Base-by-base conservation (phyloP, 2,329 filamentous ascomycete genomes). In the Trichoderma gracile region DNA sequence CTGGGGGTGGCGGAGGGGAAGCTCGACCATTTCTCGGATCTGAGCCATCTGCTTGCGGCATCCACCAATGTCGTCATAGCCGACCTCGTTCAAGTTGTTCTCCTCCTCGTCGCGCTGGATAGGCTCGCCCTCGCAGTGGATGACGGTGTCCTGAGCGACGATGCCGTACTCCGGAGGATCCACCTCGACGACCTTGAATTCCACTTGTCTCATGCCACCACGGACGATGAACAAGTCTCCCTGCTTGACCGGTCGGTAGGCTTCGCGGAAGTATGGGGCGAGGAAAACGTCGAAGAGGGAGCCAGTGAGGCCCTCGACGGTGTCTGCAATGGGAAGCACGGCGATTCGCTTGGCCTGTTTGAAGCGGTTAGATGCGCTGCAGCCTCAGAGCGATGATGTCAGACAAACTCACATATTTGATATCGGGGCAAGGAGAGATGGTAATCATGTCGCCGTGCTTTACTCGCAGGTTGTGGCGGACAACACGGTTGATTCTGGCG, bases 11-110 rank as follows among this genome's bases (percentile, higher is more conserved):
- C 95, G 89, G 67, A 99, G 86, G 67, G 95, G 95, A 71, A 99
- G 84, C 85, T 99, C 95, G 69, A 99, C 95, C 85, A 99, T 89
- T 79, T 99, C 95, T 77, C 95, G 92, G 73, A 99, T 97, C 84
- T 99, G 95, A 68, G 95, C 95, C 95, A 99, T 98, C 82, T 99
- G 95, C 84, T 99, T 99, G 76, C 95, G 88, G 86, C 95, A 98
- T 71, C 95, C 95, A 86, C 95, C 95, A 80, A 99, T 99, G 76
- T 99, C 95, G 74, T 99, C 95, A 77, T 99, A 99, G 55, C 95
- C 95, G 70, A 99, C 95, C 80, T 99, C 95, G 77, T 98, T 99
- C 71, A 99, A 84, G 81, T 98, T 99, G 78, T 96, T 96, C 84
- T 99, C 95, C 80, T 99, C 95, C 74, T 99, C 95, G 73, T 99